Conservation (phyloP, 345 rosid genomes). For the Microcos paniculata region DNA sequence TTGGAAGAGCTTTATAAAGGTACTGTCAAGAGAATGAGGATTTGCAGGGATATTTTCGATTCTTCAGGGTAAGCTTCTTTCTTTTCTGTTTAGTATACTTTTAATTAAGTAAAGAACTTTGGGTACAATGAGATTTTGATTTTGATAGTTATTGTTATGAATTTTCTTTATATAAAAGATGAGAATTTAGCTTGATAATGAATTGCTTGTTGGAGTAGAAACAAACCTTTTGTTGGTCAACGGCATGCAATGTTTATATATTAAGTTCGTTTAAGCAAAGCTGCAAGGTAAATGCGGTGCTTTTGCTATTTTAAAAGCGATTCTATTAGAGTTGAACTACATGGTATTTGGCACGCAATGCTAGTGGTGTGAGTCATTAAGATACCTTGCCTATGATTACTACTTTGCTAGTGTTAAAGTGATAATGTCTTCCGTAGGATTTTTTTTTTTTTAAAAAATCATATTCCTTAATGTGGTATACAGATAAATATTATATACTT, state of each 20-base stretch:
- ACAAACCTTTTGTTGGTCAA: background rate
- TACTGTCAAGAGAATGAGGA: conserved; percentile 69
- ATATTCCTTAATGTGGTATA: too few relatives aligned
- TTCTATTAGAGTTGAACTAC: background rate
- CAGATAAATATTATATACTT: background rate
- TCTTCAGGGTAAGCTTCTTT: conserved; percentile 52
- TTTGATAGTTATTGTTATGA: background rate
- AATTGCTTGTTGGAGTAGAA: background rate
- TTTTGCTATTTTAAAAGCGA: background rate
- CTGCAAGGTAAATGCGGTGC: background rate
- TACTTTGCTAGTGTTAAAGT: background rate
- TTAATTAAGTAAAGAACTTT: background rate
- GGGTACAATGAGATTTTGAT: background rate
- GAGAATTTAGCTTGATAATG: background rate
- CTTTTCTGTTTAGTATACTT: background rate
- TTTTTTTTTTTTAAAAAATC: background rate
- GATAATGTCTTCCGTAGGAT: background rate
- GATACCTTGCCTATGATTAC: background rate
- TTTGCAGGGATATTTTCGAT: conserved; percentile 56
- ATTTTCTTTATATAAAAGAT: background rate
- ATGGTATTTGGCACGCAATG: background rate
- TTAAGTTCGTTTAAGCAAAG: background rate
- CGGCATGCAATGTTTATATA: background rate
- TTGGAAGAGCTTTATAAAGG: conserved; percentile 92
- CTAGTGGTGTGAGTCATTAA: background rate